Evolutionary conservation across 116 monocot genomes (phyloP), one percentile per base, ranked within the genome.

Genomic region (Dioscorea cayenensis): DNA sequence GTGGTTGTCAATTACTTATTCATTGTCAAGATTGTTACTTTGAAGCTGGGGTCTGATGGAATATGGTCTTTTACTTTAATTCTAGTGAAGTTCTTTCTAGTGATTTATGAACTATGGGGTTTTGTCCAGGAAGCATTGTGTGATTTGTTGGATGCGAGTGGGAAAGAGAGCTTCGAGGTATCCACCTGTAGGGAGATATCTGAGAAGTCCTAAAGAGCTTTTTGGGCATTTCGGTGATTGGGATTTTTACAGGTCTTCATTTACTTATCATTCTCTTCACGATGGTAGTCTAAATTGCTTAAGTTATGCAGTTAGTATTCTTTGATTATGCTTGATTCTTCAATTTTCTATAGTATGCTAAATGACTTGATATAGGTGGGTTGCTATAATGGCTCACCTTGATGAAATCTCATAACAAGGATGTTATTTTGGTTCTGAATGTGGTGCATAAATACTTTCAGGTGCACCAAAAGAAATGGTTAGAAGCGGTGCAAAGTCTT

Each of bases 131-230:
- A 94, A 70, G 76, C 66, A 11, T 59, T 94, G 23, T 99, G 99
- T 77, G 84, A 94, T 76, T 74, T 91, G 75, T 81, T 99, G 80
- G 99, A 89, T 81, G 76, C 66, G 28, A 78, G 76, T 37, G 94
- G 99, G 62, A 94, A 99, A 72, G 99, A 89, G 62, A 94, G 85
- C 69, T 82, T 99, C 74, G 89, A 94, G 80, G 66, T 94, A 75
- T 80, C 84, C 32, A 65, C 82, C 49, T 99, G 99, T 71, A 78
- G 77, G 58, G 89, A 94, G 72, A 89, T 91, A 43, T 86, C 81
- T 23, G 85, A 79, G 73, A 94, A 82, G 81, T 93, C 99, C 22
- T 86, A 84, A 9, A 94, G 80, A 68, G 94, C 99, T 16, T 99
- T 87, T 78, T 99, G 99, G 99, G 99, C 99, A 4, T 91, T 94